A percentile compares a stretch with the other conserved stretches of the same genome.
Conservation (phyloP, 2,329 filamentous ascomycete species). For the Massarina eburnea region DNA sequence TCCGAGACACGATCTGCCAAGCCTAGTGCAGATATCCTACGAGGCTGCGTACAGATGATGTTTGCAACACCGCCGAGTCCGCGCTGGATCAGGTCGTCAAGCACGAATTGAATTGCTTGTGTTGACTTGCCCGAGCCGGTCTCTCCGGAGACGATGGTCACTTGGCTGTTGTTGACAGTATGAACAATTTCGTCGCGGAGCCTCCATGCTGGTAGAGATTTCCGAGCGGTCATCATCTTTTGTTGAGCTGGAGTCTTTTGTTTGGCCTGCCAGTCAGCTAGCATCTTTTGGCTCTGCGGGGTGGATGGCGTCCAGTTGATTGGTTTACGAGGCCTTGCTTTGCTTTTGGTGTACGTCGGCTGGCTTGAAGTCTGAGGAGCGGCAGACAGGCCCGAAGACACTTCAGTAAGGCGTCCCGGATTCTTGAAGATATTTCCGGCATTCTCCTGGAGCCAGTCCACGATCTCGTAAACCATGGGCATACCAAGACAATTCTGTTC, state of each 20-base stretch:
- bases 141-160: conserved; percentile 95
- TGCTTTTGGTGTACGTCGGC: conserved; percentile 19
- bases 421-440: conserved; percentile 80
- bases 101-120: conserved; percentile 91
- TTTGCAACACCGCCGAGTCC: conserved; percentile 77
- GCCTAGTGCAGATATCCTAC: conserved; percentile 90
- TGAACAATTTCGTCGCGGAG: conserved; percentile 75
- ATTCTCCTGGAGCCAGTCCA: conserved; percentile 89
- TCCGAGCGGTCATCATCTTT: conserved; percentile 72
- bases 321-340: conserved; percentile 45
- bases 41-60: conserved; percentile 93
- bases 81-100: conserved; percentile 83
- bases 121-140: conserved; percentile 97
- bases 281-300: conserved; percentile 59
- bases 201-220: conserved; percentile 83
- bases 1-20: conserved; percentile 93
- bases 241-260: conserved; percentile 67
- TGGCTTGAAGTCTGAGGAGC: conserved; percentile 36
- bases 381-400: conserved; percentile 72
- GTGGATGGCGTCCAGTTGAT: conserved; percentile 66
- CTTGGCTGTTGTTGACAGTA: conserved; percentile 75
- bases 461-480: conserved; percentile 85
- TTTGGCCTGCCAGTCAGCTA: conserved; percentile 67
- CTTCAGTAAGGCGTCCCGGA: conserved; percentile 80
- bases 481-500: conserved; percentile 73